Base-by-base conservation (phyloP, 176 grass and related monocot species). In the Hsuehochloa calcarea region DNA sequence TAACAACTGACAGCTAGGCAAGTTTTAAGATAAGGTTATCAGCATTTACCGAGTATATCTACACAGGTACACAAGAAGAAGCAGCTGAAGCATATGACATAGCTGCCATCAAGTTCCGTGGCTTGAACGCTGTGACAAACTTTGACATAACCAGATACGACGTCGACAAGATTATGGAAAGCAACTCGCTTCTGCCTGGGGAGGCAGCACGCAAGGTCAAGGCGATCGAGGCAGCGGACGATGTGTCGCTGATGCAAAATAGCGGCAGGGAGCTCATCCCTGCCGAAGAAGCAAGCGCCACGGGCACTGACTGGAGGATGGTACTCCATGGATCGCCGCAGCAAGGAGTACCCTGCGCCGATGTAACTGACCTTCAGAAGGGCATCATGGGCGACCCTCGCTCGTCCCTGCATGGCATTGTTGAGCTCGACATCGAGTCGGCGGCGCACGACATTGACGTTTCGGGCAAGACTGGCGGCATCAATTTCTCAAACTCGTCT, bases 81-180 rank as follows among this genome's bases (percentile, higher is more conserved):
- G 96, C 96, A 37, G 96, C 96, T 0, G 96, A 96, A 84, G 96
- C 96, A 17, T 99, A 99, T 22, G 96, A 99, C 83, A 56, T 99
- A 6, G 96, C 96, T 2, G 96, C 96, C 14, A 99, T 99, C 73
- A 99, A 99, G 91, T 99, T 99, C 78, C 93, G 96, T 8, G 96
- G 96, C n/a, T 34, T 89, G 63, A 99, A 85, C 73, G 96, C 96
- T 0, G 96, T 99, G 65, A 99, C 96, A 0, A 99, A 99, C 90
- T 99, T 99, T 25, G 93, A 96, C 51, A 94, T 99, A 68, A 91
- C 88, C 3, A 89, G 93, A 45, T 99, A 99, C 4, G 86, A 96
- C 13, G 91, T 94, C 0, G 90, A 94, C 47, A 93, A 83, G 79
- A 99, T 99, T 70, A 86, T 96, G 92, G 92, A 87, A 16, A 99